A percentile compares a stretch with the other conserved stretches of the same genome.
phyloP scores from a whole-genome alignment of 2,329 filamentous ascomycete species.

The Botrytis sinoallii region DNA sequence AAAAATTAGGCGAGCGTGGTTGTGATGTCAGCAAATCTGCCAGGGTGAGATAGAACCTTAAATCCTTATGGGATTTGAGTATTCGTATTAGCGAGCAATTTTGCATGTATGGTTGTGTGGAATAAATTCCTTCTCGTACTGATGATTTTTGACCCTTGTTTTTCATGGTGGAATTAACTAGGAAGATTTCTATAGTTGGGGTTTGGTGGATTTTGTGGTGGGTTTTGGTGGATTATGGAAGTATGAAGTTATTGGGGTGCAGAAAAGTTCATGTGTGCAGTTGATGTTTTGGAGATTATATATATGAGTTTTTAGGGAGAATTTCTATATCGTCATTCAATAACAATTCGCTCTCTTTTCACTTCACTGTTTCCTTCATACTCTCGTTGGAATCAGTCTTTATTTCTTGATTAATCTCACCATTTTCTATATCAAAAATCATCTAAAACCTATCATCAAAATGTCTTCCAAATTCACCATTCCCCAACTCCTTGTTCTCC shows the following conservation, averaged over 20 bases:
- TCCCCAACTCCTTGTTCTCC: slow-evolving; percentile 10
- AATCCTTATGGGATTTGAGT: neutral
- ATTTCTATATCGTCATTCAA: neutral
- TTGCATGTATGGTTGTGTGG: neutral
- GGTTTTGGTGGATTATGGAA: neutral
- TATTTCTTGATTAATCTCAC: neutral
- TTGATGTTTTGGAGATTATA: neutral
- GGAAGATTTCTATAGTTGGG: neutral
- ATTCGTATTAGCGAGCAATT: neutral
- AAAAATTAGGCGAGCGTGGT: neutral
- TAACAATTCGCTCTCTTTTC: neutral
- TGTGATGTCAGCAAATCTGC: neutral
- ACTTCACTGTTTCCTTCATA: neutral
- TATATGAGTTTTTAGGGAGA: neutral
- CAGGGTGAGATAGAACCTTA: neutral
- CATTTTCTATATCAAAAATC: neutral
- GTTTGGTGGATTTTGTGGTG: neutral
- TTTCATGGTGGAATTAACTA: too few relatives aligned
- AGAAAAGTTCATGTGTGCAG: neutral
- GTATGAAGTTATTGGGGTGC: neutral
- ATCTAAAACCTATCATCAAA: neutral
- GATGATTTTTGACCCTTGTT: neutral
- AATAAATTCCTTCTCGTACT: neutral
- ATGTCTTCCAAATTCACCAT: slow-evolving; percentile 14
- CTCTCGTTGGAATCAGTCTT: neutral